A percentile compares a stretch with the other conserved stretches of the same genome.
These are phyloP conservation scores for Capronia americana DNA, from an alignment of 2,329 filamentous ascomycete genomes.

Conservation along the genomic window DNA sequence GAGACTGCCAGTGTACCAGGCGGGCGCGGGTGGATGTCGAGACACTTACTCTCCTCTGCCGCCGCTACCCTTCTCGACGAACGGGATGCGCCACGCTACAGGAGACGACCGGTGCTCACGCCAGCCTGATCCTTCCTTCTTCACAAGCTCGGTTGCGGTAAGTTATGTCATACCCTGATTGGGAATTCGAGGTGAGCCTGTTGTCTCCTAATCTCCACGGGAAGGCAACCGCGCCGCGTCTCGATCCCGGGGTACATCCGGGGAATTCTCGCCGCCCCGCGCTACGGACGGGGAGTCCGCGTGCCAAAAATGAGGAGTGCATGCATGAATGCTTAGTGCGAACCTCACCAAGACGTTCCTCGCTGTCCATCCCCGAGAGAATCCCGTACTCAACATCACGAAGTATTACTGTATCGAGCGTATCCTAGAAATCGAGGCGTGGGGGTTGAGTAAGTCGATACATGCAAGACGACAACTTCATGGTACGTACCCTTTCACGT, in stretches of 20 bases:
- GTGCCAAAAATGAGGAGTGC: not conserved
- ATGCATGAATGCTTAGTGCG: not conserved
- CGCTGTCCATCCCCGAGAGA: not conserved
- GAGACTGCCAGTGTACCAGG: not conserved
- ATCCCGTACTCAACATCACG: not conserved
- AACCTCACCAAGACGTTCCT: not conserved
- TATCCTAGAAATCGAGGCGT: no score
- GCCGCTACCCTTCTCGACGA: not conserved
- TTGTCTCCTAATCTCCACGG: not conserved
- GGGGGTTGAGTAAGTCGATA: no score
- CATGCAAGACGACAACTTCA: no score
- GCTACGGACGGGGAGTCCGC: not conserved
- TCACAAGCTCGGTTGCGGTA: not conserved
- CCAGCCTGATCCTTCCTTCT: not conserved
- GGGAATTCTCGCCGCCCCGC: constrained; percentile 16
- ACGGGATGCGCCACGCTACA: not conserved
- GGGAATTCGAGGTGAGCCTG: not conserved
- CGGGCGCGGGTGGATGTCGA: not conserved
- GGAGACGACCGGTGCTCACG: not conserved
- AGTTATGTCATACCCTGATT: not conserved
- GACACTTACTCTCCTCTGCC: not conserved
- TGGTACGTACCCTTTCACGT: no score
- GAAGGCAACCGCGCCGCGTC: constrained; percentile 1
- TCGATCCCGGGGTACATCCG: constrained; percentile 12
- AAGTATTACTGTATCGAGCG: no score